Base-by-base conservation (phyloP, 768 basidiomycete genomes). In the Auriscalpium microsporum region DNA sequence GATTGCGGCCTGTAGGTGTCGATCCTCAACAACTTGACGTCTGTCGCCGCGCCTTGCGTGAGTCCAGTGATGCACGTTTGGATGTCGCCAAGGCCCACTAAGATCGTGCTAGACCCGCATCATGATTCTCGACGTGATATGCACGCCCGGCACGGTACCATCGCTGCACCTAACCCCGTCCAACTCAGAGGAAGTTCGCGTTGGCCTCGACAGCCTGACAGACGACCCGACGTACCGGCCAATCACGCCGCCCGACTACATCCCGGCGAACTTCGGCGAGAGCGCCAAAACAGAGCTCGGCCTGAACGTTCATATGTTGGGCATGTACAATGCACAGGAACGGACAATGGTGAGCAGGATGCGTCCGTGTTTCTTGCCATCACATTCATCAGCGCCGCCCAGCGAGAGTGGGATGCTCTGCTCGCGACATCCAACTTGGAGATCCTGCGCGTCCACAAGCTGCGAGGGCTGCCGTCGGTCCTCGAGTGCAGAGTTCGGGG, bases 251-350 rank as follows among this genome's bases (percentile, higher is more conserved):
- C 52, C 56, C 14, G 45, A 44, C 11, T 54, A 21, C 47, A 48
- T 54, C 21, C 56, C 56, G 10, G 51, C 16, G 11, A 57, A 57
- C 53, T 57, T 53, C 42, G 53, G 56, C 38, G 47, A 36, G 10
- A 28, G 16, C 35, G 28, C 56, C 16, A 57, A 57, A 47, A 53
- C 48, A 28, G 42, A 36, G 6, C 23, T 57, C 3, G 48, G 46
- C 8, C 45, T 57, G 17, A 53, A 53, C 36, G 53, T 57, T 10
- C 56, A 57, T 38, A 53, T 57, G 56, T 48, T 57, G 45, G 56
- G 52, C 5, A 48, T 54, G 14, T 54, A 54, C 52, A 57, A 57
- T 35, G 56, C 52, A 3, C 56, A 37, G n/a, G 56, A 57, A 16
- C 56, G 56, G 14, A 37, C 56, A 7, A 49, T 57, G 52, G 56